Percentiles rank a stretch among this genome's conserved stretches.
These are phyloP conservation scores for Fusarium humuli DNA, from an alignment of 2,329 filamentous ascomycete genomes.

Conservation along the genomic window DNA sequence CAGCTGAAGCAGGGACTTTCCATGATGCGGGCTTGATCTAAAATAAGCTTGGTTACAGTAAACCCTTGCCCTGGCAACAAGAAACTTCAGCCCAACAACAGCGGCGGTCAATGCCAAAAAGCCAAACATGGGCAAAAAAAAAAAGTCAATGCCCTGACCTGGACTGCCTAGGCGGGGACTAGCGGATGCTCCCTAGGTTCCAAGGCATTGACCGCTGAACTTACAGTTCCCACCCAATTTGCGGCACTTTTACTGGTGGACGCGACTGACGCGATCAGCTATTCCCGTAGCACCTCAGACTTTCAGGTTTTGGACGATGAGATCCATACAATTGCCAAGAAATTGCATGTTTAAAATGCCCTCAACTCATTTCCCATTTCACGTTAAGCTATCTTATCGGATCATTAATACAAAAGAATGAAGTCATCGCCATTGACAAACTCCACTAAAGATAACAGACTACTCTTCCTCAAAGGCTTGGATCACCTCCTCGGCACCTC, in stretches of 20 bases:
- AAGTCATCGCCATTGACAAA: background rate
- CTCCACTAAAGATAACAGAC: background rate
- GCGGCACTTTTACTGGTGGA: background rate
- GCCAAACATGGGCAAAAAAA: conserved; percentile 2
- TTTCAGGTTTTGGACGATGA: background rate
- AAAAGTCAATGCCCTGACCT: conserved; percentile 26
- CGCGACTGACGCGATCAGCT: conserved; percentile 16
- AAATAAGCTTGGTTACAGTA: conserved; percentile 29
- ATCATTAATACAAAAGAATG: background rate
- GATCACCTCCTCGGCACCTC: conserved; percentile 36
- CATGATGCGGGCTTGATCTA: conserved; percentile 8
- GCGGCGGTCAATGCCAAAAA: conserved; percentile 31
- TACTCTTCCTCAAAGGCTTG: conserved; percentile 16
- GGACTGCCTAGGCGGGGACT: conserved; percentile 22
- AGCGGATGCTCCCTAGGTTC: conserved; percentile 33
- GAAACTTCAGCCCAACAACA: conserved; percentile 33
- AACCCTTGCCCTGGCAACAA: conserved; percentile 28
- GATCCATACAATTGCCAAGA: background rate
- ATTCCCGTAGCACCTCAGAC: conserved; percentile 1
- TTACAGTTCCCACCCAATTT: background rate
- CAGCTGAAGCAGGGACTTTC: conserved; percentile 2
- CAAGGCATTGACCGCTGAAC: conserved; percentile 34
- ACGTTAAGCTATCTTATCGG: background rate
- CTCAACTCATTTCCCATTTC: background rate
- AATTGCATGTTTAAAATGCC: background rate